These are phyloP conservation scores for Ettlia oleoabundans DNA, from an alignment of 139 green algal species.

Conservation along the genomic window DNA sequence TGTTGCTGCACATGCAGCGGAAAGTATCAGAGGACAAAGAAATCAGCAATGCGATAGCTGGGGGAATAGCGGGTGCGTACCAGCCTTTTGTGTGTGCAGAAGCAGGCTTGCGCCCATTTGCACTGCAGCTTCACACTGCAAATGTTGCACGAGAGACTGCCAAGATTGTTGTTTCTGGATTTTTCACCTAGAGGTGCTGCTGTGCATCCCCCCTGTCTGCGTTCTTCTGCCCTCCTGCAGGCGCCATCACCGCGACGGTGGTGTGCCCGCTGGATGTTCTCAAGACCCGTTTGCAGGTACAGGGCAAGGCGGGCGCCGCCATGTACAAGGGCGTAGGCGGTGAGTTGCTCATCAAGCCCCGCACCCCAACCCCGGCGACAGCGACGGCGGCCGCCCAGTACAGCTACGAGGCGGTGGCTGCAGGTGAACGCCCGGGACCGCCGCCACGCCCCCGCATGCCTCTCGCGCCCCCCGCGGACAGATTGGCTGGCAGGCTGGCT, in stretches of 20 bases:
- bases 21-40: conserved; percentile 40
- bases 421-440: conserved; percentile 41
- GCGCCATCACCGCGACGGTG: conserved; percentile 89
- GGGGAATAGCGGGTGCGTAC: conserved; percentile 41
- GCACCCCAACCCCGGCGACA: neutral
- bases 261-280: conserved; percentile 98
- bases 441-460: neutral
- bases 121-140: neutral
- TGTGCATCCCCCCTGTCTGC: neutral
- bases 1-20: conserved; percentile 23
- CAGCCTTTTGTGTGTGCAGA: neutral
- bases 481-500: neutral
- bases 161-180: neutral
- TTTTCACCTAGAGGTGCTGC: no score
- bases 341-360: conserved; percentile 45
- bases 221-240: conserved; percentile 43
- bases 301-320: conserved; percentile 46
- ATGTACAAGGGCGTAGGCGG: conserved; percentile 67
- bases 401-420: conserved; percentile 27
- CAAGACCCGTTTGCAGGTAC: conserved; percentile 96
- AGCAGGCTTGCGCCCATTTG: neutral
- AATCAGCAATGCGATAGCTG: conserved; percentile 42
- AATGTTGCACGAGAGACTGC: neutral
- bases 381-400: neutral
- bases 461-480: neutral